Percentiles rank a stretch among this genome's conserved stretches.
phyloP scores from a whole-genome alignment of 2,329 filamentous ascomycete species.

The Neonectria magnoliae region DNA sequence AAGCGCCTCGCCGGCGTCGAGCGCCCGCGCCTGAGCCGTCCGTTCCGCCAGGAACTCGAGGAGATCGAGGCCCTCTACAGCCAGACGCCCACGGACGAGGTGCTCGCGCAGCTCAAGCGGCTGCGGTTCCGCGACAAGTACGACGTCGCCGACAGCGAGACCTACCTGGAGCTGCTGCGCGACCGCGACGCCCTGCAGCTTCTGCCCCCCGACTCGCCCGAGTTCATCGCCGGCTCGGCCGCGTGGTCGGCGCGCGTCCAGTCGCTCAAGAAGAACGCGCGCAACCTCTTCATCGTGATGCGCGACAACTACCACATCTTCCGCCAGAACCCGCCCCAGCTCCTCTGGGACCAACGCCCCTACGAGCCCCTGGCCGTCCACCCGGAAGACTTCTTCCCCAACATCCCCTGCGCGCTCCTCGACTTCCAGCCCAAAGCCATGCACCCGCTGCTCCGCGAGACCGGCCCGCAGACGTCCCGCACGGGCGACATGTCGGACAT shows the following conservation, averaged over 20 bases:
- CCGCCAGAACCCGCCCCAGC: conserved; percentile 58
- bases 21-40: conserved; percentile 48
- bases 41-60: conserved; percentile 55
- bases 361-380: conserved; percentile 74
- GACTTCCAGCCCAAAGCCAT: conserved; percentile 72
- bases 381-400: conserved; percentile 73
- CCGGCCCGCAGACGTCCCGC: conserved; percentile 52
- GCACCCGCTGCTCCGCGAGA: conserved; percentile 59
- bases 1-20: conserved; percentile 44
- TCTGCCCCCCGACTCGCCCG: conserved; percentile 31
- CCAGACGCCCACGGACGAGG: neutral
- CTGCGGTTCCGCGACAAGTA: conserved; percentile 44
- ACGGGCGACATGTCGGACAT: conserved; percentile 63
- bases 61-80: conserved; percentile 47
- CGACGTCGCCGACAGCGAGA: conserved; percentile 29
- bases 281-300: conserved; percentile 50
- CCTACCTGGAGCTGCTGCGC: conserved; percentile 47
- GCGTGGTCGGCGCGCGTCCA: conserved; percentile 50
- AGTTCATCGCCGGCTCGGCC: conserved; percentile 44
- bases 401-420: conserved; percentile 65
- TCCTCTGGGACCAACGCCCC: conserved; percentile 75
- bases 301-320: conserved; percentile 66
- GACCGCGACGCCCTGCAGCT: conserved; percentile 43
- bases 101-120: conserved; percentile 36
- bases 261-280: conserved; percentile 45